Conservation (phyloP, 2,329 filamentous ascomycete species). For the Penicillium sp. region DNA sequence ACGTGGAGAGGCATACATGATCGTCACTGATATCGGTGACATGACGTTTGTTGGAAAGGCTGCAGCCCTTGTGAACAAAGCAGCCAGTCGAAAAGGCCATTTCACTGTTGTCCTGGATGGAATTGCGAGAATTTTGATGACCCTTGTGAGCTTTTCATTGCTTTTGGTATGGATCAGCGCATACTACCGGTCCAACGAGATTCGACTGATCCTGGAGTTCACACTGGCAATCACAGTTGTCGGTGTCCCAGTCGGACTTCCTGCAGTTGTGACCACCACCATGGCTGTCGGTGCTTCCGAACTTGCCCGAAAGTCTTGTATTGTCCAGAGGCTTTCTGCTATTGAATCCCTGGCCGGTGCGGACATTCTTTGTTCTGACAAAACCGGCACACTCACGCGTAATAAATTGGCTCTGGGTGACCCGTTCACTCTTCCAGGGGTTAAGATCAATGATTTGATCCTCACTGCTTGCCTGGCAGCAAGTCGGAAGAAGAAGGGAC, state of each 20-base stretch:
- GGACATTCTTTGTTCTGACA: conserved; percentile 91
- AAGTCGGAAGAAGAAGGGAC: conserved; percentile 92
- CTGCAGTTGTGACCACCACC: conserved; percentile 88
- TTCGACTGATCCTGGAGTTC: conserved; percentile 77
- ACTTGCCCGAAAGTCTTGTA: conserved; percentile 87
- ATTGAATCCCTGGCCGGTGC: conserved; percentile 92
- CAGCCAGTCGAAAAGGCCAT: conserved; percentile 72
- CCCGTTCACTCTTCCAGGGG: conserved; percentile 77
- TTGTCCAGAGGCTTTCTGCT: conserved; percentile 87
- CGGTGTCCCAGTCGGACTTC: conserved; percentile 89
- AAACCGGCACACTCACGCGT: conserved; percentile 90
- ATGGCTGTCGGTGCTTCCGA: conserved; percentile 93
- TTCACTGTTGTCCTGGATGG: conserved; percentile 89
- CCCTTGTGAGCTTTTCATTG: conserved; percentile 77
- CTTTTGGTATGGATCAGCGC: conserved; percentile 81
- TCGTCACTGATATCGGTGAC: conserved; percentile 82
- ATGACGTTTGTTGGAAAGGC: conserved; percentile 88
- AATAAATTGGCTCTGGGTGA: conserved; percentile 89
- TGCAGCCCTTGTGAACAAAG: conserved; percentile 79
- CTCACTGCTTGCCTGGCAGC: conserved; percentile 86
- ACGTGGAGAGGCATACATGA: conserved; percentile 81
- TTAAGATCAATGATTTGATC: conserved; percentile 86
- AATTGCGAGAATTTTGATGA: conserved; percentile 76
- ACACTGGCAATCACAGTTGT: conserved; percentile 88
- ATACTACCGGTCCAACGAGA: conserved; percentile 83